Base-by-base conservation (phyloP, 164 flowering plant genomes). In the Sedum album region DNA sequence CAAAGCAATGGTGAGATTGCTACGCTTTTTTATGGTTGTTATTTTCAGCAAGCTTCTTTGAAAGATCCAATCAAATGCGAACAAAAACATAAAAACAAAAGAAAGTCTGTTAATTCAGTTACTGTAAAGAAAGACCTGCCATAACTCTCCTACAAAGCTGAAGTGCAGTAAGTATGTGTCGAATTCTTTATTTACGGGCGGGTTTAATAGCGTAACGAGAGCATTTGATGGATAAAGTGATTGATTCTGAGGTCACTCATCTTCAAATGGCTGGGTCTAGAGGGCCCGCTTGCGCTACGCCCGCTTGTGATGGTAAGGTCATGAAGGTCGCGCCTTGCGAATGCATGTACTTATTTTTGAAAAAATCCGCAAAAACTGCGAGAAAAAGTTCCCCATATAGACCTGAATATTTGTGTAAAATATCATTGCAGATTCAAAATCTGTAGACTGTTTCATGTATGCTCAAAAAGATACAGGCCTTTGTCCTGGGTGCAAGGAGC, bases 211-310 rank as follows among this genome's bases (percentile, higher is more conserved):
- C 62, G 87, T 84, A 31, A 85, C 93, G 0, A 77, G 93, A 0
- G 86, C 91, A 85, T 70, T 83, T 83, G 35, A 87, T 87, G 89
- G 87, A 87, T 68, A 85, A 87, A 76, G 89, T 87, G 72, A 87
- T 83, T 5, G 91, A 87, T 4, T 83, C 91, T 1, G 84, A 83
- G 73, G 84, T 83, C 6, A 75, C 36, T 31, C 92, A 85, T 65
- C 88, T 88, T 3, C 88, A 85, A 60, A 82, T 83, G 89, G 85
- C 84, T n/a, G 88, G 90, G 5, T 76, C 86, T 51, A 82, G 73
- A 51, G 88, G 85, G 9, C 84, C 88, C 10, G 57, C 79, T 0
- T 87, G 88, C 69, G 39, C 79, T 21, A 79, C 86, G 83, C 82
- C 80, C 5, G 88, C 80, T 18, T 88, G 88, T 70, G 93, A 88